A percentile compares a stretch with the other conserved stretches of the same genome.
phyloP scores from a whole-genome alignment of 2,329 filamentous ascomycete species.

The Epichloe gansuensis region DNA sequence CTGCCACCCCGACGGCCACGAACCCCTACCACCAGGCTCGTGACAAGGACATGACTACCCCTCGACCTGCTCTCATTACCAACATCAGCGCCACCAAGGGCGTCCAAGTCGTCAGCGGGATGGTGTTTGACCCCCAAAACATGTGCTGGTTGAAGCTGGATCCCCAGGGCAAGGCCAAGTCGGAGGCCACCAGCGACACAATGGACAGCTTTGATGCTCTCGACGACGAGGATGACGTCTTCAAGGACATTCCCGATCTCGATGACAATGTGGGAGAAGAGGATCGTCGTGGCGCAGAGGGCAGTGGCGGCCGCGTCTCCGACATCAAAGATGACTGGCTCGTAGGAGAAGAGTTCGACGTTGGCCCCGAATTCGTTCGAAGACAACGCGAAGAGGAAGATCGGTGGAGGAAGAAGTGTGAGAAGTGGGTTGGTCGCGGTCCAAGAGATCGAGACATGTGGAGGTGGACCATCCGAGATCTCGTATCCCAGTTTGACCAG shows the following conservation, averaged over 20 bases:
- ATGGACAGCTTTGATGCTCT: slow-evolving; percentile 55
- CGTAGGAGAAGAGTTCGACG: slow-evolving; percentile 93
- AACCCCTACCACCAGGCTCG: slow-evolving; percentile 26
- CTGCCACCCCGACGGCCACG: slow-evolving; percentile 11
- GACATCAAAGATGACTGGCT: slow-evolving; percentile 66
- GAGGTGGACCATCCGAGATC: slow-evolving; percentile 65
- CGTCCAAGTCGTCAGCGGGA: slow-evolving; percentile 88
- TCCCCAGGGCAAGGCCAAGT: slow-evolving; percentile 31
- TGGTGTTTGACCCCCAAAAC: slow-evolving; percentile 93
- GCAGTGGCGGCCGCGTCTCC: slow-evolving; percentile 29
- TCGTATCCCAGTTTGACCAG: slow-evolving; percentile 33
- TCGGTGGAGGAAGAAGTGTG: slow-evolving; percentile 77
- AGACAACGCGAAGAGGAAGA: slow-evolving; percentile 86
- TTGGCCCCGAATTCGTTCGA: slow-evolving; percentile 85
- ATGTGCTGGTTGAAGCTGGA: slow-evolving; percentile 94
- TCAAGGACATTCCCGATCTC: slow-evolving; percentile 87
- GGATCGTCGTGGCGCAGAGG: slow-evolving; percentile 29
- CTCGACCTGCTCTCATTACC: slow-evolving; percentile 71
- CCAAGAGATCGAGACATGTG: slow-evolving; percentile 46
- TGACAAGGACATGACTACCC: slow-evolving; percentile 46
- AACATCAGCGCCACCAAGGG: slow-evolving; percentile 76
- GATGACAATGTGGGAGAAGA: slow-evolving; percentile 51
- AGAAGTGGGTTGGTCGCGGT: slow-evolving; percentile 62
- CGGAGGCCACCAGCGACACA: slow-evolving; percentile 38
- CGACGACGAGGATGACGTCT: slow-evolving; percentile 74